Evolutionary conservation across 2,329 filamentous ascomycete species (phyloP).

Genomic region (Ceratocystis harringtonii): DNA sequence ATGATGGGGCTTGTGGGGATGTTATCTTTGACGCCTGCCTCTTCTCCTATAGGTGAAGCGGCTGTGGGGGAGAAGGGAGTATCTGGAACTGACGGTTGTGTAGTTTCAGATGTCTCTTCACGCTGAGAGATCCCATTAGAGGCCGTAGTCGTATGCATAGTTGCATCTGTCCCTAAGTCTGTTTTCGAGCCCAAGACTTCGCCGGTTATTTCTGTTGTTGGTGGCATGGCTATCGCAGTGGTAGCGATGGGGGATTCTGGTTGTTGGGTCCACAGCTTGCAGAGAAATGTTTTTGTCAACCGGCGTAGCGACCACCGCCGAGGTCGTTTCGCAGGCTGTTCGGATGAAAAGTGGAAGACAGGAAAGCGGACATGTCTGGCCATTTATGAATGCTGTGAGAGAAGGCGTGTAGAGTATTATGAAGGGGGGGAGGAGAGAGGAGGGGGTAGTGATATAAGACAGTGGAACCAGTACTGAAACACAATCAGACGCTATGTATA

Average conservation of each 20-base stretch:
- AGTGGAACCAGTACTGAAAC: neutral
- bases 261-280: neutral
- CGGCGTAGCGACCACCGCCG: slow-evolving; percentile 1
- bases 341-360: neutral
- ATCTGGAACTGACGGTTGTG: neutral
- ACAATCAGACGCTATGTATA: neutral
- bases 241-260: neutral
- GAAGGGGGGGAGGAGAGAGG: neutral
- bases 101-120: neutral
- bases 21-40: neutral
- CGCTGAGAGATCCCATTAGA: neutral
- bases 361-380: slow-evolving; percentile 3
- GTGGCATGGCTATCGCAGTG: neutral
- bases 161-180: neutral
- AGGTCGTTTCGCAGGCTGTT: neutral
- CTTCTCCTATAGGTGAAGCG: neutral
- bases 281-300: neutral
- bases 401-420: neutral
- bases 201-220: neutral
- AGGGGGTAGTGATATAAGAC: neutral
- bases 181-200: neutral
- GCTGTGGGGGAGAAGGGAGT: neutral
- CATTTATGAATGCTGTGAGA: neutral
- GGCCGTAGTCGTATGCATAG: neutral
- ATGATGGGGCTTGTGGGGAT: neutral